phyloP scores from a whole-genome alignment of 805 yeast species.

The Cyberlindnera subsufficiens region DNA sequence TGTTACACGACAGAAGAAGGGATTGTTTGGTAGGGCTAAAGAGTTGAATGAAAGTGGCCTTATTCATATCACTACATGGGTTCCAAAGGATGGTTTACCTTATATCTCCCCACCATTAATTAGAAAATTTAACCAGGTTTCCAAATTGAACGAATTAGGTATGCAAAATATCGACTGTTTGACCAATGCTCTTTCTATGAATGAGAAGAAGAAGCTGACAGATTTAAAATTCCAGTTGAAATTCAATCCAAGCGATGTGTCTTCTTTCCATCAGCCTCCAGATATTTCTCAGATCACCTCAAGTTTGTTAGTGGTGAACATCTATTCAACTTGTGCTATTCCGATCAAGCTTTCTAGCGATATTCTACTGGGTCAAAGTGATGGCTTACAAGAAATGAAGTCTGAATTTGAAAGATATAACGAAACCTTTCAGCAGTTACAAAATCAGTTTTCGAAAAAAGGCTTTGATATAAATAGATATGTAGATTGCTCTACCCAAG shows the following conservation, averaged over 20 bases:
- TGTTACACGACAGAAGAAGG: constrained; percentile 1
- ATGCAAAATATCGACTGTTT: constrained; percentile 29
- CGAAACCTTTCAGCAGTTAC: constrained; percentile 15
- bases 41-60: constrained; percentile 22
- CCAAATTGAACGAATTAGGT: constrained; percentile 27
- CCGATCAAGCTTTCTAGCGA: constrained; percentile 38
- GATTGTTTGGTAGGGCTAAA: constrained; percentile 1
- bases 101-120: constrained; percentile 32
- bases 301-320: constrained; percentile 28
- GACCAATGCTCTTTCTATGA: constrained; percentile 22
- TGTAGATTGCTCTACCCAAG: constrained; percentile 8
- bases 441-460: constrained; percentile 4
- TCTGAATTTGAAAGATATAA: constrained; percentile 16
- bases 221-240: constrained; percentile 25
- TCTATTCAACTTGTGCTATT: constrained; percentile 30
- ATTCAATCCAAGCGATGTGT: constrained; percentile 19
- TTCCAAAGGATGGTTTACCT: constrained; percentile 31
- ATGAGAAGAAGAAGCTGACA: constrained; percentile 23
- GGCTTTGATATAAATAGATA: constrained; percentile 5
- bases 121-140: constrained; percentile 29
- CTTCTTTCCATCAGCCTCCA: constrained; percentile 25
- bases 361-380: constrained; percentile 21
- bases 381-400: constrained; percentile 18
- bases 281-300: constrained; percentile 24
- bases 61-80: constrained; percentile 23